phyloP scores from a whole-genome alignment of 2,329 filamentous ascomycete genomes.

The Cercospora janseana region DNA sequence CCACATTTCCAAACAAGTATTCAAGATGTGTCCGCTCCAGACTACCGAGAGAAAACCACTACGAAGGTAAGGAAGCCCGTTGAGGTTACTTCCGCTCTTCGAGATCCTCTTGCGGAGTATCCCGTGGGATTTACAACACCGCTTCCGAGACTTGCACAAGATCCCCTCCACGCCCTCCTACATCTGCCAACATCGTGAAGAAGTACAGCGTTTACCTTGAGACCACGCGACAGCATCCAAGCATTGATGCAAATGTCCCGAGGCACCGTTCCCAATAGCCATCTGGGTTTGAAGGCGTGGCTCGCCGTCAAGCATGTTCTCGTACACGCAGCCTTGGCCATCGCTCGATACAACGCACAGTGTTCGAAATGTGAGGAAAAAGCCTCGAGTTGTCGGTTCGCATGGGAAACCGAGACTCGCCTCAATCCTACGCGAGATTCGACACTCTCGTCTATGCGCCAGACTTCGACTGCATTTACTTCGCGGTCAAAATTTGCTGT shows the following conservation, averaged over 20 bases:
- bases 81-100: conserved; percentile 9
- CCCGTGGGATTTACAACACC: too few species aligned
- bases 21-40: too few species aligned
- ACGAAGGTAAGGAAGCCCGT: too few species aligned
- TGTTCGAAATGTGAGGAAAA: conserved; percentile 46
- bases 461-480: conserved; percentile 48
- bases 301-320: conserved; percentile 36
- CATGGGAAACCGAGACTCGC: conserved; percentile 44
- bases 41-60: too few species aligned
- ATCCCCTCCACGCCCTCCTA: conserved; percentile 1
- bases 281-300: conserved; percentile 40
- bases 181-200: conserved; percentile 8
- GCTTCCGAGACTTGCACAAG: too few species aligned
- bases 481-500: conserved; percentile 48
- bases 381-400: conserved; percentile 47
- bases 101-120: too few species aligned
- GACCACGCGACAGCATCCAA: conserved; percentile 46
- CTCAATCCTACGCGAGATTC: conserved; percentile 42
- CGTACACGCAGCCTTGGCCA: conserved; percentile 48
- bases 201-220: conserved; percentile 36
- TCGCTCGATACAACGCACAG: conserved; percentile 49
- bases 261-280: conserved; percentile 42
- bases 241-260: conserved; percentile 49
- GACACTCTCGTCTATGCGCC: conserved; percentile 42
- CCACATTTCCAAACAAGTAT: too few species aligned